Evolutionary conservation across 768 basidiomycete species (phyloP), one percentile per base, ranked within the genome.

Genomic region (Tricholoma flavovirens): DNA sequence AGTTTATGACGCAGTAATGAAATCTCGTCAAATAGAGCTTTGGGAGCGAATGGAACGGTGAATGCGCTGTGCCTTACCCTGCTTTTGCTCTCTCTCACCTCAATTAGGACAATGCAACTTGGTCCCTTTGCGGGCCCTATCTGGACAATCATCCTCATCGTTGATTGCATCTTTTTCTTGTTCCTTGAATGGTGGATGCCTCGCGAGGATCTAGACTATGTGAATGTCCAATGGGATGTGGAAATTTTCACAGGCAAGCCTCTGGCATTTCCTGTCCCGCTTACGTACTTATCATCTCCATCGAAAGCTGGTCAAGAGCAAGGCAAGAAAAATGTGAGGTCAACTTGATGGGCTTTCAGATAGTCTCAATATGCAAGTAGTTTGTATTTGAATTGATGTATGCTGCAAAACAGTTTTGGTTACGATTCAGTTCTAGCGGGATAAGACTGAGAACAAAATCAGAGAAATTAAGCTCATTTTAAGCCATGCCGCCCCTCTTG

Each of bases 171-270:
- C 7, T 96, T 97, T 70, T 93, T 92, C 67, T 64, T 84, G 61
- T 74, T 91, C 49, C 75, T 99, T 3, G 93, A 97, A 63, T 90
- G 83, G 85, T 85, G 84, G 76, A 79, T 84, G 66, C 96, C 96
- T 0, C 74, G 86, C 46, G 82, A 87, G 19, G 76, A 84, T 55
- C 72, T 97, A 52, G 90, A 96, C 68, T 84, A 81, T 60, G 93
- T 92, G 0, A 71, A 77, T 24, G 74, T 74, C 54, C 75, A 83
- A 52, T 92, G 90, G 89, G 74, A 85, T 54, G 60, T 69, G 35
- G 65, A 57, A 56, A n/a, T 77, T 78, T 57, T 62, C 59, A 51
- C 61, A 73, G 68, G 77, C 76, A 33, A 36, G 67, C 24, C 54
- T 12, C 26, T 46, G 24, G 11, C 1, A 5, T 45, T 14, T 24